Evolutionary conservation across 2,329 filamentous ascomycete genomes (phyloP).

Genomic region (Drechslerella coelobrocha): DNA sequence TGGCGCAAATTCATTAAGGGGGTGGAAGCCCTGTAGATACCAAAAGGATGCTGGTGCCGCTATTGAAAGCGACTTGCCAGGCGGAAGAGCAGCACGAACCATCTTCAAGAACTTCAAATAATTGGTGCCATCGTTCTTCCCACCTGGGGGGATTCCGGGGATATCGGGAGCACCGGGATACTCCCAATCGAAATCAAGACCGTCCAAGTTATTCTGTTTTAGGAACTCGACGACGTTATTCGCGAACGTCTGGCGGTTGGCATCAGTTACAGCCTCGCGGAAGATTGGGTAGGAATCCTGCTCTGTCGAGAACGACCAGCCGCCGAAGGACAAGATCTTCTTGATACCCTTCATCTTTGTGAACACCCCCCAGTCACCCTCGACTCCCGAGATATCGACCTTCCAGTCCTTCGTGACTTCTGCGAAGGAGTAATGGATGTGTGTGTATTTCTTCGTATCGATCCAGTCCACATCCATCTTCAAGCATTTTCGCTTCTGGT

Average conservation of each 20-base stretch:
- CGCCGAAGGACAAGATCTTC: slow-evolving; percentile 55
- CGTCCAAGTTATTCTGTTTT: slow-evolving; percentile 60
- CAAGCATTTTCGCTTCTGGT: slow-evolving; percentile 30
- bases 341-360: slow-evolving; percentile 56
- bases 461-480: slow-evolving; percentile 50
- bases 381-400: slow-evolving; percentile 35
- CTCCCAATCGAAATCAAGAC: slow-evolving; percentile 63
- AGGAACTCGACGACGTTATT: slow-evolving; percentile 59
- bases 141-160: slow-evolving; percentile 53
- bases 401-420: slow-evolving; percentile 47
- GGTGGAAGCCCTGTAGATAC: slow-evolving; percentile 58
- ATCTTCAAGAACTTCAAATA: slow-evolving; percentile 54
- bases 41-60: slow-evolving; percentile 59
- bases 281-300: slow-evolving; percentile 51
- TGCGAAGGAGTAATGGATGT: slow-evolving; percentile 55
- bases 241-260: slow-evolving; percentile 58
- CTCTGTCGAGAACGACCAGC: slow-evolving; percentile 53
- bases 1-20: slow-evolving; percentile 56
- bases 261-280: slow-evolving; percentile 55
- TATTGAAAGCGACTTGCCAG: slow-evolving; percentile 57
- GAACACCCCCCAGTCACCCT: slow-evolving; percentile 56
- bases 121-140: slow-evolving; percentile 54
- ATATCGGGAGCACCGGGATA: slow-evolving; percentile 57
- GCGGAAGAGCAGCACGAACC: slow-evolving; percentile 43
- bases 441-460: slow-evolving; percentile 50